phyloP scores from a whole-genome alignment of 805 yeast species.

The Kluyveromyces starmeri region DNA sequence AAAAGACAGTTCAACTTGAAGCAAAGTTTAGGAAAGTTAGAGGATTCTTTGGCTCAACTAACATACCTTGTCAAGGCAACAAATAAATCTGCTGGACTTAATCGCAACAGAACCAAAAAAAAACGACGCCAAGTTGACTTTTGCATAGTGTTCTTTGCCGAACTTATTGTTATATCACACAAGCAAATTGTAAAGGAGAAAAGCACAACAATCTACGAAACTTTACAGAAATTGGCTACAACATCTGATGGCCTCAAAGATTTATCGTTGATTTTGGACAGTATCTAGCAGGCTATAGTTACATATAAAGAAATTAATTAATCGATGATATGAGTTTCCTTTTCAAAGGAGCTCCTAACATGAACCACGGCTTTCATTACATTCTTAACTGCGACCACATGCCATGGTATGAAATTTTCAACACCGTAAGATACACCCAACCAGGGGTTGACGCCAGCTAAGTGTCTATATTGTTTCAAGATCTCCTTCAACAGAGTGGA shows the following conservation, averaged over 20 bases:
- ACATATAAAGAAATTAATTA: background rate
- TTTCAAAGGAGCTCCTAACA: constrained; percentile 25
- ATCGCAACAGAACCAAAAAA: background rate
- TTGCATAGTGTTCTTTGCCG: background rate
- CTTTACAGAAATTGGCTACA: background rate
- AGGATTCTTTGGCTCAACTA: background rate
- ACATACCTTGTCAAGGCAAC: background rate
- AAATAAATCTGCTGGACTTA: background rate
- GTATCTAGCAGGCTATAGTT: background rate
- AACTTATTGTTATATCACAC: background rate
- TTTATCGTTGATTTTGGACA: background rate
- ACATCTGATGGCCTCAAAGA: background rate
- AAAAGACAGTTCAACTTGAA: background rate
- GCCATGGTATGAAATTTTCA: constrained; percentile 57
- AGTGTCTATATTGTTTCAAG: constrained; percentile 51
- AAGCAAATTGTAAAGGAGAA: background rate
- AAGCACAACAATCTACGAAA: background rate
- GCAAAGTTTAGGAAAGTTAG: background rate
- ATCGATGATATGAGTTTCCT: constrained; percentile 3
- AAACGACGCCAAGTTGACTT: constrained; percentile 1
- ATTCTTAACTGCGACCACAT: constrained; percentile 58
- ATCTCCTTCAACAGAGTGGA: constrained; percentile 46
- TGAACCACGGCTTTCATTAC: constrained; percentile 52
- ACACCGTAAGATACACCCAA: constrained; percentile 29
- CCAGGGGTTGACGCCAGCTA: constrained; percentile 36